Evolutionary conservation across 192 early-diverging fungal genomes (phyloP), one percentile per base, ranked within the genome.

Genomic region (Backusella liffmaniae): DNA sequence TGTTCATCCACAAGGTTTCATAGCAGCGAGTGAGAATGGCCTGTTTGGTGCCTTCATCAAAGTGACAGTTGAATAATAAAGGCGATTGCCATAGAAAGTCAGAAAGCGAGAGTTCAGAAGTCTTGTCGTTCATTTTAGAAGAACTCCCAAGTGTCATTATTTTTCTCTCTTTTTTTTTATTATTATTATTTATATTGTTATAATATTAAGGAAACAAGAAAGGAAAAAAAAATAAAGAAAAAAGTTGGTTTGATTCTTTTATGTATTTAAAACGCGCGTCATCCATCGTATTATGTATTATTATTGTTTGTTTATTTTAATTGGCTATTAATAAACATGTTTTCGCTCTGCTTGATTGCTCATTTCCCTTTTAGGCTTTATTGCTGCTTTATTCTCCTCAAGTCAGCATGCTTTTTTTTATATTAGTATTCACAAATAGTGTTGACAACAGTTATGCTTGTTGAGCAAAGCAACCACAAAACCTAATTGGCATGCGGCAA

Each of bases 1-100:
- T 78, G 74, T 84, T 76, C 46, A 80, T 73, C 84, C 84, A 88
- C 41, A 88, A 75, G 0, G 79, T 41, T 16, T 80, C 80, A 62
- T 88, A 88, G 41, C 84, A 84, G 30, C 78, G 77, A 23, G 75
- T 73, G 46, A 83, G 77, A 74, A 88, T 84, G 46, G 80, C 75
- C 56, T 82, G 77, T 59, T 83, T 80, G 16, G 86, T 82, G 5
- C 66, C n/a, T 49, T 88, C 83, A 44, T 69, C 77, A 66, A 88
- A 74, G 2, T 56, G 32, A 59, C 80, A 84, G 75, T 83, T 77
- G 73, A 83, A 88, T 68, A 80, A 72, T 49, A 79, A 39, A 65
- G 77, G 77, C 10, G 77, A 53, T 18, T 74, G 44, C 77, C 77
- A 79, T 12, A 79, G 37, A 37, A 42, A 73, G 3, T 79, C 77